phyloP scores from a whole-genome alignment of 2,329 filamentous ascomycete genomes.

The Apiospora marii region DNA sequence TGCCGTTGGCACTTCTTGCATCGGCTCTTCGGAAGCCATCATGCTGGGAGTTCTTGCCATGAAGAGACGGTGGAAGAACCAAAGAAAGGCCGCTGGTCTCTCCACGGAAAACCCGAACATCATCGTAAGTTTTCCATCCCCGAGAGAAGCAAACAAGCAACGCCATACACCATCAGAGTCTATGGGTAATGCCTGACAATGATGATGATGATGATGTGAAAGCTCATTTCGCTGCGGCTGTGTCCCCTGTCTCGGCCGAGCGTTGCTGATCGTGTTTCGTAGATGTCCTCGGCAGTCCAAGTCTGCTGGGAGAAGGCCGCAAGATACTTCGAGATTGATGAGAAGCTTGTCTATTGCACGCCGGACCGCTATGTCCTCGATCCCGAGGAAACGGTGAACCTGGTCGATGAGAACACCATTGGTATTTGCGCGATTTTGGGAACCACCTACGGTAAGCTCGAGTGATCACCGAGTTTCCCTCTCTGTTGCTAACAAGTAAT shows the following conservation, averaged over 20 bases:
- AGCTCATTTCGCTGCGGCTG: background rate
- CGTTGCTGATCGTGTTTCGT: background rate
- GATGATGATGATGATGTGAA: background rate
- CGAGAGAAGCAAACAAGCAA: background rate
- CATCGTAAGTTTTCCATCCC: conserved; percentile 49
- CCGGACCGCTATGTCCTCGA: conserved; percentile 69
- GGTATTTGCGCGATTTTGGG: conserved; percentile 92
- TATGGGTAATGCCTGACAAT: background rate
- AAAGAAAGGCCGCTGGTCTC: conserved; percentile 83
- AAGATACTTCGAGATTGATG: conserved; percentile 91
- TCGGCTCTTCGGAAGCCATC: conserved; percentile 90
- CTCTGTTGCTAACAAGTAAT: background rate
- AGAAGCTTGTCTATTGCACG: conserved; percentile 77
- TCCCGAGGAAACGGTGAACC: conserved; percentile 64
- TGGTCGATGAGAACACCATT: conserved; percentile 77
- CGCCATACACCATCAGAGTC: background rate
- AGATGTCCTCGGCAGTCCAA: conserved; percentile 93
- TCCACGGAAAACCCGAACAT: conserved; percentile 84
- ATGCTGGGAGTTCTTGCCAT: conserved; percentile 86
- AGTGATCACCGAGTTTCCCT: background rate
- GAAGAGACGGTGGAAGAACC: conserved; percentile 95
- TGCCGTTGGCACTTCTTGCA: conserved; percentile 85
- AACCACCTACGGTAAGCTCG: conserved; percentile 71
- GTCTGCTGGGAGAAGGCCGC: conserved; percentile 97
- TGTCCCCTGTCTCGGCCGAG: background rate